phyloP scores from a whole-genome alignment of 805 yeast species.

The Candida verbasci region DNA sequence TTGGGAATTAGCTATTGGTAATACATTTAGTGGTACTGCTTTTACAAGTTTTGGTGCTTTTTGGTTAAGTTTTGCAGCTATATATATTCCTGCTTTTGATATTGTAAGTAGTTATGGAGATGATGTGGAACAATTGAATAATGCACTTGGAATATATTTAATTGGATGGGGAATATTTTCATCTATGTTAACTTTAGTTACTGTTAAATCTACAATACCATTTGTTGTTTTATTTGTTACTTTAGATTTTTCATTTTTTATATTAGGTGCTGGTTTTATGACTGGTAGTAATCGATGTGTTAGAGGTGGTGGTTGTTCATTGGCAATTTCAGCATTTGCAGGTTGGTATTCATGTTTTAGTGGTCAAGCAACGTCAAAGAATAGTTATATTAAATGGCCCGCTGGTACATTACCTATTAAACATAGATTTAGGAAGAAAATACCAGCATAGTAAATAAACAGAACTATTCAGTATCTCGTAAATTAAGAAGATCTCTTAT shows the following conservation, averaged over 20 bases:
- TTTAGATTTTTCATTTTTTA: conserved; percentile 51
- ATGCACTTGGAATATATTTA: conserved; percentile 57
- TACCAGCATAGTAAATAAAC: background rate
- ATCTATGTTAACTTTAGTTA: conserved; percentile 46
- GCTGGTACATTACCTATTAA: background rate
- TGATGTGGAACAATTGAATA: conserved; percentile 30
- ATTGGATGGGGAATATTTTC: conserved; percentile 65
- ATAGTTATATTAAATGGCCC: conserved; percentile 45
- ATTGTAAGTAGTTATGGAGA: conserved; percentile 50
- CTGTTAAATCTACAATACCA: conserved; percentile 61
- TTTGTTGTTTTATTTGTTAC: conserved; percentile 54
- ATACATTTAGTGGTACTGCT: conserved; percentile 66
- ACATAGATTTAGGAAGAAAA: background rate
- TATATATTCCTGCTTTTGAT: conserved; percentile 56
- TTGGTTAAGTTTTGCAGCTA: conserved; percentile 64
- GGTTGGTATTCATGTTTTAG: conserved; percentile 63
- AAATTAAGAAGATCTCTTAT: no score
- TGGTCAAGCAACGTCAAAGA: conserved; percentile 53
- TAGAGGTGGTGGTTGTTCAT: conserved; percentile 60
- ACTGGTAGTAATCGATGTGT: conserved; percentile 35
- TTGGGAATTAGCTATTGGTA: conserved; percentile 56
- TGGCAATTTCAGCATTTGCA: conserved; percentile 48
- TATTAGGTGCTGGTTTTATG: conserved; percentile 50
- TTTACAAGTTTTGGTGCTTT: conserved; percentile 62
- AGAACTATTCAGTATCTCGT: background rate